Evolutionary conservation across 306 rosid species (phyloP), one percentile per base, ranked within the genome.

Genomic region (Urtica urens): DNA sequence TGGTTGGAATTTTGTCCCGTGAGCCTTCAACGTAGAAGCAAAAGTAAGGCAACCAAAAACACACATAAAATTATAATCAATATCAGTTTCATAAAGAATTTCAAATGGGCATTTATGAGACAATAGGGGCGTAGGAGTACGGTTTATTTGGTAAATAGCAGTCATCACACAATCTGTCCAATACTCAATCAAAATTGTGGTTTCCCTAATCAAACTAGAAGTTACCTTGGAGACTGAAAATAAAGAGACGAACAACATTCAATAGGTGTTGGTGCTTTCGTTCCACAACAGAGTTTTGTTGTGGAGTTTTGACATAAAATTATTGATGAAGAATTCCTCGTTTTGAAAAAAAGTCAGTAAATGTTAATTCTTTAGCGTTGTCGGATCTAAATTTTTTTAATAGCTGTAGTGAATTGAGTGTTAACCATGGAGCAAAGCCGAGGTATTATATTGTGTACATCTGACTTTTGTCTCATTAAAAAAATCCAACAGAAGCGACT

Each of bases 221-320:
- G n/a, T n/a, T n/a, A n/a, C n/a, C n/a, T n/a, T n/a, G 4, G 11
- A 0, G 40, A 35, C 5, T 35, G 40, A 35, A 35, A 35, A 35
- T 7, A 13, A 1, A 35, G n/a, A 35, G 40, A 14, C 2, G 40
- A 7, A 16, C 11, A 2, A 35, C 40, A 9, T 35, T 35, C 2
- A 35, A 2, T 16, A 35, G n/a, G 40, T 35, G 40, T 9, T 35
- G 40, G 40, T 35, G 40, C 2, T 35, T 35, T 9, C 40, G 11
- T 35, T 35, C 40, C 4, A 35, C 40, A 35, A 35, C 40, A 0
- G 40, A 35, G n/a, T 35, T 35, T 9, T 35, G 2, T 9, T 35
- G 40, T 42, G 25, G 23, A 17, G 23, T 3, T 42, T 42, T 25
- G 11, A 68, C 49, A 57, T 27, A 46, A 45, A 30, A 45, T 12